phyloP scores from a whole-genome alignment of 257 asterid species.

The Voacanga thouarsii region DNA sequence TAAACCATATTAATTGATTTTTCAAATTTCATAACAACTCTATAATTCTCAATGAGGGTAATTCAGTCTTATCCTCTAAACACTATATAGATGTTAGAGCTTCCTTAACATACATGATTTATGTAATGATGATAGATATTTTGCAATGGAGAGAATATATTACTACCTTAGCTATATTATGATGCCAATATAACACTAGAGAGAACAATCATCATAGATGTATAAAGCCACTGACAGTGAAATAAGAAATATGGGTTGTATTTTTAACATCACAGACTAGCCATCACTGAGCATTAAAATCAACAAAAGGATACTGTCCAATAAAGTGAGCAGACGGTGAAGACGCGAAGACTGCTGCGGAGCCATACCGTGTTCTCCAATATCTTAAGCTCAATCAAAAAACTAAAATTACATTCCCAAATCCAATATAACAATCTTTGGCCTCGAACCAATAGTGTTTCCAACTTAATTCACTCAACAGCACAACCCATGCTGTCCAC shows the following conservation, averaged over 20 bases:
- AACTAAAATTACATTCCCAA: slow-evolving; percentile 29
- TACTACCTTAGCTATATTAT: not conserved
- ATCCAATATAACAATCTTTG: slow-evolving; percentile 24
- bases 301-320: slow-evolving; percentile 88
- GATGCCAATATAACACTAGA: not conserved
- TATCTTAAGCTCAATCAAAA: slow-evolving; percentile 35
- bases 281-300: slow-evolving; percentile 2
- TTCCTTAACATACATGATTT: too few relatives aligned
- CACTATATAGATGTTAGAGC: too few relatives aligned
- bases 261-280: not conserved
- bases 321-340: slow-evolving; percentile 82
- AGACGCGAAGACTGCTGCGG: slow-evolving; percentile 95
- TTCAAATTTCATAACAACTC: too few relatives aligned
- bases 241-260: not conserved
- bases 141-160: too few relatives aligned
- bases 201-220: not conserved
- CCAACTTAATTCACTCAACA: slow-evolving; percentile 27
- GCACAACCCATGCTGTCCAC: slow-evolving; percentile 33
- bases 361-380: slow-evolving; percentile 55
- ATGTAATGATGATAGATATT: too few relatives aligned
- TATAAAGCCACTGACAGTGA: not conserved
- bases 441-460: slow-evolving; percentile 25
- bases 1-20: too few relatives aligned
- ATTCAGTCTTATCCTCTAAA: too few relatives aligned
- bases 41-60: too few relatives aligned